Evolutionary conservation across 2,329 filamentous ascomycete genomes (phyloP).

Genomic region (Hypomyces rosellus): DNA sequence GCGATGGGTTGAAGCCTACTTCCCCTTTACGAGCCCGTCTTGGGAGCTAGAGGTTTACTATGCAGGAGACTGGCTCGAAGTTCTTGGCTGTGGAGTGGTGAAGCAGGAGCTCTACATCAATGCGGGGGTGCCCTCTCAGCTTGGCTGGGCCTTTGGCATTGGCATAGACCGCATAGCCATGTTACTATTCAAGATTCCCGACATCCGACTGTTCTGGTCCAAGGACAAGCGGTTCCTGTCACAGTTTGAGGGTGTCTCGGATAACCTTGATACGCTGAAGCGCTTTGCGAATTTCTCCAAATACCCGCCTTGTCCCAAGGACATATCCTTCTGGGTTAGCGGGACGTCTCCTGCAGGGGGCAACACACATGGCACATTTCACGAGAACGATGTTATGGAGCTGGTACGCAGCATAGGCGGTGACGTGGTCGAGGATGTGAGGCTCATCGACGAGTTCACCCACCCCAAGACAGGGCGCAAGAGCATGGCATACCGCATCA

Average conservation of each 20-base stretch:
- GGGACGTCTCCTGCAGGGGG: constrained; percentile 42
- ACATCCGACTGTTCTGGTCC: constrained; percentile 97
- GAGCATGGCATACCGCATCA: constrained; percentile 88
- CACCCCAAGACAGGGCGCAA: constrained; percentile 78
- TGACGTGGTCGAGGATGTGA: constrained; percentile 82
- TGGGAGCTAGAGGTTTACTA: constrained; percentile 97
- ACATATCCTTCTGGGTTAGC: constrained; percentile 86
- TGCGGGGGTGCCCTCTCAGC: constrained; percentile 64
- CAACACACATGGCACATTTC: constrained; percentile 51
- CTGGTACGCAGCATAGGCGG: constrained; percentile 77
- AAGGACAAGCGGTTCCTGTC: constrained; percentile 74
- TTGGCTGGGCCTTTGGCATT: constrained; percentile 94
- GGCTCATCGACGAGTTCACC: constrained; percentile 75
- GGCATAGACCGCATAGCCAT: constrained; percentile 94
- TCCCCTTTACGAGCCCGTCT: constrained; percentile 91
- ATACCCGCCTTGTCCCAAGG: constrained; percentile 81
- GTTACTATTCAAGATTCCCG: constrained; percentile 92
- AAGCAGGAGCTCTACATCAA: constrained; percentile 75
- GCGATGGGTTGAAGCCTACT: constrained; percentile 95
- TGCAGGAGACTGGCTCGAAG: constrained; percentile 90
- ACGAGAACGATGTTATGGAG: constrained; percentile 98
- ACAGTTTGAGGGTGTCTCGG: constrained; percentile 67
- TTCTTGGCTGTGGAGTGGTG: constrained; percentile 87
- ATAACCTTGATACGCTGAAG: constrained; percentile 40
- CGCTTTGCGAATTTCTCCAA: constrained; percentile 86